Conservation (phyloP, 768 basidiomycete species). For the Tephrocybe sp. region DNA sequence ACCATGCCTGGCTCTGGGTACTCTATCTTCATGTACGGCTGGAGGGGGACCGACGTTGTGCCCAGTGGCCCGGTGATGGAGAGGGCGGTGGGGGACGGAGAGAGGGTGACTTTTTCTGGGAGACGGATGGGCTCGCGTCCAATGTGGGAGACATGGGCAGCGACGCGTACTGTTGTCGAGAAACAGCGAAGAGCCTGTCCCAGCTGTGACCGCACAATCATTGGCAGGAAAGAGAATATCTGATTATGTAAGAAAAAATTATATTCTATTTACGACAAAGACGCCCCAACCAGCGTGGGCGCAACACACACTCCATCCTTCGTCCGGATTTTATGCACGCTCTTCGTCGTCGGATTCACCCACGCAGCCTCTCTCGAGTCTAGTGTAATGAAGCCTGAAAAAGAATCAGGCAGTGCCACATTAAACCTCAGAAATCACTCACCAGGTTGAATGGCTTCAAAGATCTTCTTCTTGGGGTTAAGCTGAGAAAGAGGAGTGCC, state of each 20-base stretch:
- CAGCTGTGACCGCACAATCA: slow-evolving; percentile 36
- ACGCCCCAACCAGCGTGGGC: slow-evolving; percentile 83
- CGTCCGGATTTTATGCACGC: slow-evolving; percentile 82
- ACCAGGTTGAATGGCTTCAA: slow-evolving; percentile 95
- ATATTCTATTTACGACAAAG: slow-evolving; percentile 66
- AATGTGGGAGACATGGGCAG: slow-evolving; percentile 64
- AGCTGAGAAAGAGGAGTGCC: slow-evolving; percentile 76
- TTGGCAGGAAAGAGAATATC: slow-evolving; percentile 11
- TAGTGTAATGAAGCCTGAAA: slow-evolving; percentile 81
- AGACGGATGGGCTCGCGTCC: slow-evolving; percentile 58
- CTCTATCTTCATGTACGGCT: slow-evolving; percentile 45
- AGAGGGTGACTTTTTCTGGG: slow-evolving; percentile 42
- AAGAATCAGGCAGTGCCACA: neutral
- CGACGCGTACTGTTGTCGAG: slow-evolving; percentile 48
- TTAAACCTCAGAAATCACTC: neutral
- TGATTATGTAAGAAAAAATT: slow-evolving; percentile 10
- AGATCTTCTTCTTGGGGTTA: slow-evolving; percentile 99
- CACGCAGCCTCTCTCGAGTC: slow-evolving; percentile 89
- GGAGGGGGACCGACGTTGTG: slow-evolving; percentile 44
- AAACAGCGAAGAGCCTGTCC: slow-evolving; percentile 40
- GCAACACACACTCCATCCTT: slow-evolving; percentile 81
- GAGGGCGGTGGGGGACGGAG: slow-evolving; percentile 37
- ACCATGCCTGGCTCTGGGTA: slow-evolving; percentile 38
- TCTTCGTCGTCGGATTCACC: slow-evolving; percentile 82
- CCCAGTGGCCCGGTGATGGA: slow-evolving; percentile 48